Conservation (phyloP, 148 eudicot genomes). For the Simmondsia chinensis region DNA sequence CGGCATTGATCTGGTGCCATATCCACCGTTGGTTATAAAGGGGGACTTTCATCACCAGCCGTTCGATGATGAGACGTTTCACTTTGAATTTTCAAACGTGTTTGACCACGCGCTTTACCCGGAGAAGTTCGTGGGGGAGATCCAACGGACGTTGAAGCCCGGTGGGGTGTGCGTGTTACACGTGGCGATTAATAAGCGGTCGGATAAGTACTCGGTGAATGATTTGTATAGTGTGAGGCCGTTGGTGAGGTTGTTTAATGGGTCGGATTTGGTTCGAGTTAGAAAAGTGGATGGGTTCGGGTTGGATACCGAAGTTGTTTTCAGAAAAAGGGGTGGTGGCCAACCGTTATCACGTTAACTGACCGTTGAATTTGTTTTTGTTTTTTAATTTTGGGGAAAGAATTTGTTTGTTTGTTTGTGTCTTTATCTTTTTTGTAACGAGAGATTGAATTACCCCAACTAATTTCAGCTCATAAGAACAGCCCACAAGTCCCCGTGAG, state of each 20-base stretch:
- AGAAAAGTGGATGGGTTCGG: constrained; percentile 81
- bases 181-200: constrained; percentile 48
- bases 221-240: constrained; percentile 57
- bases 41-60: constrained; percentile 87
- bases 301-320: constrained; percentile 74
- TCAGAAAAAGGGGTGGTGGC: constrained; percentile 22
- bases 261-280: constrained; percentile 44
- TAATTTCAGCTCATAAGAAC: too few species aligned
- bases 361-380: background rate
- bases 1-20: constrained; percentile 79
- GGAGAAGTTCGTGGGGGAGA: constrained; percentile 51
- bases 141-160: constrained; percentile 67
- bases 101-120: constrained; percentile 90
- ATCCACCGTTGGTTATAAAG: constrained; percentile 57
- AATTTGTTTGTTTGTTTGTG: too few species aligned
- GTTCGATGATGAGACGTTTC: constrained; percentile 38
- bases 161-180: constrained; percentile 81
- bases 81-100: constrained; percentile 81
- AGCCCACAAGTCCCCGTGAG: too few species aligned
- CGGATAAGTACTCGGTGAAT: constrained; percentile 90
- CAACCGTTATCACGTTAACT: background rate
- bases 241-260: constrained; percentile 38
- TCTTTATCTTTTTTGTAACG: too few species aligned
- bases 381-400: background rate
- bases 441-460: too few species aligned